Percentiles rank a stretch among this genome's conserved stretches.
Evolutionary conservation across 1,284 basidiomycete genomes (phyloP).

Genomic region (Malassezia japonica): DNA sequence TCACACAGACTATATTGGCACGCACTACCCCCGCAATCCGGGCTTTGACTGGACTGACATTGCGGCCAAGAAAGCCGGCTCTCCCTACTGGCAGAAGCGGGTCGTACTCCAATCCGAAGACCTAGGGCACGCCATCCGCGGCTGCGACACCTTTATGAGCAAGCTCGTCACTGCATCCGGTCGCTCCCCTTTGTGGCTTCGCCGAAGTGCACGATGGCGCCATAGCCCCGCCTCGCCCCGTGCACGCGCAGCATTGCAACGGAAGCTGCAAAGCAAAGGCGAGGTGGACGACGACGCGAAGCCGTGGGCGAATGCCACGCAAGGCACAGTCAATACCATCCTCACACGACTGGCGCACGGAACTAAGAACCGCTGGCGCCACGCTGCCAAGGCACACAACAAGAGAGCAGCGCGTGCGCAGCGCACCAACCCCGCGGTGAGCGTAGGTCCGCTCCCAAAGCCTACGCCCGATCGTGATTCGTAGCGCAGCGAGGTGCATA

Average conservation of each 20-base stretch:
- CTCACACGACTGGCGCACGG: constrained; percentile 12
- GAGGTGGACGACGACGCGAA: not conserved
- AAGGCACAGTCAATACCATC: constrained; percentile 4
- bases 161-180: not conserved
- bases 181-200: constrained; percentile 7
- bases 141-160: constrained; percentile 9
- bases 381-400: constrained; percentile 4
- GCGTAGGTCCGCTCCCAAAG: not conserved
- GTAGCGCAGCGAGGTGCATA: not conserved
- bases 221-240: not conserved
- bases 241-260: not conserved
- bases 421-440: not conserved
- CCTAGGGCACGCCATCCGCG: constrained; percentile 11
- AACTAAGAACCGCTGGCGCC: not conserved
- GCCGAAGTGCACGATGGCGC: constrained; percentile 12
- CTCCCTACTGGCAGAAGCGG: constrained; percentile 8
- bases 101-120: constrained; percentile 5
- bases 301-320: constrained; percentile 2
- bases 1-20: not conserved
- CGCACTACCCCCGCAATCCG: constrained; percentile 7
- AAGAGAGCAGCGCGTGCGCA: not conserved
- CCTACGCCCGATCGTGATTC: no score
- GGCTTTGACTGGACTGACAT: not conserved
- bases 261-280: not conserved
- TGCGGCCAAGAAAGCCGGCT: not conserved